Conservation (phyloP, 768 basidiomycete genomes). For the Leccinum subtestaceum region DNA sequence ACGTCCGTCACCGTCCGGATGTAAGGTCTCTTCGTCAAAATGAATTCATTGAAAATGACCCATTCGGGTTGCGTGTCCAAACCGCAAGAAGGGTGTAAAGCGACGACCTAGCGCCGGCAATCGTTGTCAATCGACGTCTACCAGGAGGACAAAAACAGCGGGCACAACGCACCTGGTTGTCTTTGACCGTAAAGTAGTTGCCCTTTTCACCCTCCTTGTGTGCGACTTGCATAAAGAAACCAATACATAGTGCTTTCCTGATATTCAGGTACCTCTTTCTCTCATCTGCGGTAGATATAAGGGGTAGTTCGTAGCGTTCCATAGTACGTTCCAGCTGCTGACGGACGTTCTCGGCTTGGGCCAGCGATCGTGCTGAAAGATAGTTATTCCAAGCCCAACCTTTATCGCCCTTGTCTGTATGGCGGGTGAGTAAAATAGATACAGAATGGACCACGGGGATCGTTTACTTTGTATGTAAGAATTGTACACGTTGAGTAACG, state of each 20-base stretch:
- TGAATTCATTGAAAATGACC: slow-evolving; percentile 94
- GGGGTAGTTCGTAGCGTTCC: slow-evolving; percentile 83
- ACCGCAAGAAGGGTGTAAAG: slow-evolving; percentile 78
- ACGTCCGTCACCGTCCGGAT: slow-evolving; percentile 92
- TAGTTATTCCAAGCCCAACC: slow-evolving; percentile 94
- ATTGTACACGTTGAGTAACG: slow-evolving; percentile 93
- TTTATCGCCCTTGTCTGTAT: slow-evolving; percentile 66
- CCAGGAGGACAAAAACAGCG: not conserved
- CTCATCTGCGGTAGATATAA: slow-evolving; percentile 67
- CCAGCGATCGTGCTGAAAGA: slow-evolving; percentile 75
- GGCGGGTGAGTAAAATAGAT: not conserved
- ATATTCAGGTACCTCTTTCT: slow-evolving; percentile 71
- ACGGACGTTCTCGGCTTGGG: slow-evolving; percentile 92
- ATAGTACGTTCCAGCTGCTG: slow-evolving; percentile 85
- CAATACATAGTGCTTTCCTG: slow-evolving; percentile 80
- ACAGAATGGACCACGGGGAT: not conserved
- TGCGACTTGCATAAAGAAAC: slow-evolving; percentile 98
- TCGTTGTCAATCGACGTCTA: not conserved
- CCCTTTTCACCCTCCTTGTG: slow-evolving; percentile 92
- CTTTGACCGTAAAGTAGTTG: slow-evolving; percentile 88
- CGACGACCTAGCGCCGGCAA: slow-evolving; percentile 13
- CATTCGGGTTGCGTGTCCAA: slow-evolving; percentile 86
- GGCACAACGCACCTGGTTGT: slow-evolving; percentile 70
- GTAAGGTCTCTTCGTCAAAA: slow-evolving; percentile 82
- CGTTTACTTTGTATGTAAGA: slow-evolving; percentile 81